A percentile compares a stretch with the other conserved stretches of the same genome.
Conservation (phyloP, 495 filamentous ascomycete species). For the Penicillium malachiteum region DNA sequence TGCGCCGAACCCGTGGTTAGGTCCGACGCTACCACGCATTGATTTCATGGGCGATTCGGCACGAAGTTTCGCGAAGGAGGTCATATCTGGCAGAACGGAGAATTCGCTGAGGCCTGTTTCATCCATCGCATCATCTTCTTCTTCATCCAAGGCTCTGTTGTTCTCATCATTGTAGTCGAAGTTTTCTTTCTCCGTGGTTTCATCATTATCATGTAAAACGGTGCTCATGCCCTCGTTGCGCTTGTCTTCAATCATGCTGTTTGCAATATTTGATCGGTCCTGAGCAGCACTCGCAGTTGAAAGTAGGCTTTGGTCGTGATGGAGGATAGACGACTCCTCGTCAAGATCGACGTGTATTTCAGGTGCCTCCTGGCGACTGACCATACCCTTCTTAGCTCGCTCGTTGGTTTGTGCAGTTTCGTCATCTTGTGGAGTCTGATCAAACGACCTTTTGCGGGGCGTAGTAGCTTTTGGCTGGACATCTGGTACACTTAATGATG, state of each 20-base stretch:
- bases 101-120: constrained; percentile 85
- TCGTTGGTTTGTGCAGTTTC: constrained; percentile 17
- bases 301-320: constrained; percentile 20
- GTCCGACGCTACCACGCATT: constrained; percentile 32
- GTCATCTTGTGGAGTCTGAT: constrained; percentile 34
- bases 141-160: constrained; percentile 9
- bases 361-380: constrained; percentile 21
- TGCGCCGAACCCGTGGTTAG: constrained; percentile 20
- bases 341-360: constrained; percentile 32
- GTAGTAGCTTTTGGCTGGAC: constrained; percentile 17
- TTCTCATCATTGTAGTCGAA: constrained; percentile 5
- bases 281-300: constrained; percentile 17
- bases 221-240: constrained; percentile 48
- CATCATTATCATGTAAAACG: constrained; percentile 32
- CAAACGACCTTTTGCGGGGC: constrained; percentile 41
- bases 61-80: constrained; percentile 71
- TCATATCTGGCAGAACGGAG: constrained; percentile 85
- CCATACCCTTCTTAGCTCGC: constrained; percentile 35
- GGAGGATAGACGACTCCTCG: constrained; percentile 28
- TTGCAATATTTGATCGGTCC: constrained; percentile 27
- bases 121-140: constrained; percentile 52
- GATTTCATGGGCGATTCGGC: constrained; percentile 56
- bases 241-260: constrained; percentile 42
- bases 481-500: constrained; percentile 12
- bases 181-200: constrained; percentile 22